Percentiles rank a stretch among this genome's conserved stretches.
Conservation (phyloP, 1,139 yeast genomes). For the Blastobotrys elegans region DNA sequence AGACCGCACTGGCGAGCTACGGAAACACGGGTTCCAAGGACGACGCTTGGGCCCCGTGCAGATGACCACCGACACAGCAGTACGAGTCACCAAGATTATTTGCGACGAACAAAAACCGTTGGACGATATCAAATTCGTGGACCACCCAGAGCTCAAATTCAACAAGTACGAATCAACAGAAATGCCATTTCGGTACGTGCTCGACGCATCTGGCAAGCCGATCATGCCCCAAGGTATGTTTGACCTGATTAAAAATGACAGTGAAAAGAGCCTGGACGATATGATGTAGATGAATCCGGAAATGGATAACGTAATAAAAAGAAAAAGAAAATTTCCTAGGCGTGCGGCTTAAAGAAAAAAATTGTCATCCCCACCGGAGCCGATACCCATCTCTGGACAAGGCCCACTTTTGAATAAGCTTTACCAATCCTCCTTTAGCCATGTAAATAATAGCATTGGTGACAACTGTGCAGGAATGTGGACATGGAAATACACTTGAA, state of each 20-base stretch:
- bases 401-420: no score
- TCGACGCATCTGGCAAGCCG: conserved; percentile 57
- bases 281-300: conserved; percentile 20
- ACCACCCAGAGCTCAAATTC: conserved; percentile 90
- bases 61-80: conserved; percentile 97
- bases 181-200: conserved; percentile 93
- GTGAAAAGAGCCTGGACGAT: conserved; percentile 39
- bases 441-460: no score
- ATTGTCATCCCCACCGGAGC: background rate
- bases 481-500: no score
- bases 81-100: conserved; percentile 80
- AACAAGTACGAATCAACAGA: conserved; percentile 87
- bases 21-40: conserved; percentile 78
- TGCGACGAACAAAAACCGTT: conserved; percentile 52
- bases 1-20: conserved; percentile 86
- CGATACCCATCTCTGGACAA: no score
- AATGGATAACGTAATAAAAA: background rate
- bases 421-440: no score
- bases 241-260: conserved; percentile 75
- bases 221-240: conserved; percentile 91
- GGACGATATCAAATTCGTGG: conserved; percentile 74
- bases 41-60: conserved; percentile 82
- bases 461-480: no score
- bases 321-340: background rate
- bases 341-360: background rate